Evolutionary conservation across 108 stramenopile genomes (phyloP), one percentile per base, ranked within the genome.

Genomic region (Skeletonema grethae): DNA sequence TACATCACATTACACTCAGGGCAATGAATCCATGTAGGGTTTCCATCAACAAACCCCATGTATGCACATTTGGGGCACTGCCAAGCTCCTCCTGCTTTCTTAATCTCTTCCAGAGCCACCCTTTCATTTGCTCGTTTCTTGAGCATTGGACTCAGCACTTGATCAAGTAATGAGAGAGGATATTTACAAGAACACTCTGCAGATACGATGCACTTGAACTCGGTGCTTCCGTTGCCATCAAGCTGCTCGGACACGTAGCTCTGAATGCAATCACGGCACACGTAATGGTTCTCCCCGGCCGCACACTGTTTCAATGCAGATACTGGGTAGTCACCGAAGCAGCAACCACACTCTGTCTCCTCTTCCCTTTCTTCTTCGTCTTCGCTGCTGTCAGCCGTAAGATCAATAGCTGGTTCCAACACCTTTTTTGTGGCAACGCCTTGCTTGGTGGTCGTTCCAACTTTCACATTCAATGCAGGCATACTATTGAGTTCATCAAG

Each of bases 241-340:
- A 55, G 11, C 18, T 63, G 63, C 10, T 72, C 72, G 24, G 72
- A 72, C 2, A 72, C 72, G 53, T 59, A 72, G 18, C 55, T 29
- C 11, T 48, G 53, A 64, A 72, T 72, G 35, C 72, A 72, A 22
- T 43, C 29, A 32, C 63, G 63, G 22, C 72, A 72, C 7, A 72
- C 72, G 12, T 20, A 6, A 38, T 72, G 72, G 3, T 29, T 35
- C 12, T 57, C 18, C 6, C 53, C 63, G 28, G 29, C 32, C 70
- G 36, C 29, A 34, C 72, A 72, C n/a, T 63, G 15, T 3, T 46
- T 22, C 20, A 64, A 63, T 5, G 55, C 72, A 38, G 72, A 64
- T 55, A 18, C 15, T 15, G 15, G 48, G 50, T 64, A 72, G 35
- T 72, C 72, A 9, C 50, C 72, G 13, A 39, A 72, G 72, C 72